Conservation (phyloP, 495 filamentous ascomycete species). For the Aspergillus nidulans region DNA sequence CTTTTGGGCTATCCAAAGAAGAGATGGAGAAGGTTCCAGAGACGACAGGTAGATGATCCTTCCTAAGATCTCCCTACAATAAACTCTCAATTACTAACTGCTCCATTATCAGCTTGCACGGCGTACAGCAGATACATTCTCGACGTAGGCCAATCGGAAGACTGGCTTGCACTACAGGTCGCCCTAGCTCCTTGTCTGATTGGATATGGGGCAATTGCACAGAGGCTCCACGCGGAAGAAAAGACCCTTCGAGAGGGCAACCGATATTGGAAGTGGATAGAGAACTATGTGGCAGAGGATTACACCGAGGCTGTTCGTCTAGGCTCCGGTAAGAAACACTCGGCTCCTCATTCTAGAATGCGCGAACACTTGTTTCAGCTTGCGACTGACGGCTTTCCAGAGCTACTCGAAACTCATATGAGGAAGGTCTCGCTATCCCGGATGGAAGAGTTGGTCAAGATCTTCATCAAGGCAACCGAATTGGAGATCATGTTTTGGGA, state of each 20-base stretch:
- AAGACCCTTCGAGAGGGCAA: conserved; percentile 60
- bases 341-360: conserved; percentile 6
- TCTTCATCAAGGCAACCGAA: conserved; percentile 86
- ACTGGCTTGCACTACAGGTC: conserved; percentile 79
- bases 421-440: conserved; percentile 63
- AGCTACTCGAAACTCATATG: conserved; percentile 66
- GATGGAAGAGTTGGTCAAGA: conserved; percentile 73
- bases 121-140: conserved; percentile 70
- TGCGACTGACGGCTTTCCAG: conserved; percentile 40
- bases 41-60: conserved; percentile 55
- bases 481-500: conserved; percentile 90
- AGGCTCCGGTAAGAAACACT: conserved; percentile 54
- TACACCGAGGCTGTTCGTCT: conserved; percentile 64
- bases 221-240: conserved; percentile 54
- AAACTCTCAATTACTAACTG: conserved; percentile 21
- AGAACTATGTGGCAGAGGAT: conserved; percentile 77
- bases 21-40: conserved; percentile 73
- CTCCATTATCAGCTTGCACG: conserved; percentile 30
- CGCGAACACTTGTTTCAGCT: background rate
- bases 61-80: background rate
- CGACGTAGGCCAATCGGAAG: conserved; percentile 80
- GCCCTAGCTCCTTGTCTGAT: conserved; percentile 80
- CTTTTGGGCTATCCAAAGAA: conserved; percentile 71
- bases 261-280: conserved; percentile 84
- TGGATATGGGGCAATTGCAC: conserved; percentile 76